A percentile compares a stretch with the other conserved stretches of the same genome.
phyloP scores from a whole-genome alignment of 2,329 filamentous ascomycete species.

The Colletotrichum eleusines region DNA sequence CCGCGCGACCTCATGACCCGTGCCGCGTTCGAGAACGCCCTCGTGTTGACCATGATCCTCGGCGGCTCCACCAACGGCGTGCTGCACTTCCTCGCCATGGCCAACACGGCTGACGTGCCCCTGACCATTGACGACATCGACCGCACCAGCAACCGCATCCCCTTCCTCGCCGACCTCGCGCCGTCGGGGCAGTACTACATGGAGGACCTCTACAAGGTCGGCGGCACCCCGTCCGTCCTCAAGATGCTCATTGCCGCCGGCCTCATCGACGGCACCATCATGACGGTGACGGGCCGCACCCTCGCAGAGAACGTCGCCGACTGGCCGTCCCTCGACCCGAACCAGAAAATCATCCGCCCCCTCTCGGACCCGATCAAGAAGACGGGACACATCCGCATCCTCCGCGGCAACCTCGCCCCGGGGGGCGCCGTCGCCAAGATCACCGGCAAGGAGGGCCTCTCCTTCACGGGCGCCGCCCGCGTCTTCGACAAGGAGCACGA shows the following conservation, averaged over 20 bases:
- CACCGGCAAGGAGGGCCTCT: slow-evolving; percentile 91
- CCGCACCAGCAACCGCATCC: slow-evolving; percentile 83
- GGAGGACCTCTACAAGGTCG: slow-evolving; percentile 88
- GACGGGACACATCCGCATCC: slow-evolving; percentile 88
- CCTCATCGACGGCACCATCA: slow-evolving; percentile 81
- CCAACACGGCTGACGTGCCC: slow-evolving; percentile 81
- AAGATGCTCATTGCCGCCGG: slow-evolving; percentile 84
- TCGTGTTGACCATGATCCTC: slow-evolving; percentile 92
- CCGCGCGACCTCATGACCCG: slow-evolving; percentile 85
- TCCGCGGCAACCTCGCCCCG: slow-evolving; percentile 89
- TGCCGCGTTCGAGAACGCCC: slow-evolving; percentile 85
- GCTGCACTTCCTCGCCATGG: slow-evolving; percentile 91
- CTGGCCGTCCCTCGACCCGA: slow-evolving; percentile 81
- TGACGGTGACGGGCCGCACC: slow-evolving; percentile 87
- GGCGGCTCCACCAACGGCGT: slow-evolving; percentile 92
- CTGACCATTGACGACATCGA: slow-evolving; percentile 87
- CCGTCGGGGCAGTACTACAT: slow-evolving; percentile 88
- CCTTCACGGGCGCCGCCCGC: slow-evolving; percentile 82
- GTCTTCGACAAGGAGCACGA: slow-evolving; percentile 90
- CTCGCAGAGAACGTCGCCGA: slow-evolving; percentile 83
- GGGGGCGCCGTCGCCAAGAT: slow-evolving; percentile 95
- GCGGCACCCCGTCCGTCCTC: slow-evolving; percentile 86
- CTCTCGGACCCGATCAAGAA: slow-evolving; percentile 80
- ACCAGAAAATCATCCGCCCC: slow-evolving; percentile 85
- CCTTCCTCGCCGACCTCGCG: slow-evolving; percentile 87